Base-by-base conservation (phyloP, 176 grass and related monocot genomes). In the Aechmea fasciata region DNA sequence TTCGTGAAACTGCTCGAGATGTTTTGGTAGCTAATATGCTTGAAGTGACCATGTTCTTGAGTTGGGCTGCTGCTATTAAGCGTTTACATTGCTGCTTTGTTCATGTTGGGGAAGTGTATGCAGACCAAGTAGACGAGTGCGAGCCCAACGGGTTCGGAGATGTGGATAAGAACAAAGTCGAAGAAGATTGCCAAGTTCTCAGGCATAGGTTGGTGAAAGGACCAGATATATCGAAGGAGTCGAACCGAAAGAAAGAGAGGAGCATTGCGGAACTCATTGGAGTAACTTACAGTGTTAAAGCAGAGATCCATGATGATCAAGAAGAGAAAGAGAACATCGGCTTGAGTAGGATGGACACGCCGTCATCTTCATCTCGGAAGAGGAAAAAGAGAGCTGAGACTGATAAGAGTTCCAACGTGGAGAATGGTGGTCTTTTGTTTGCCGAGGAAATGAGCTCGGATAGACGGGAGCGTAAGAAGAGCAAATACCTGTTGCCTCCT, bases 401-500 rank as follows among this genome's bases (percentile, higher is more conserved):
- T 24, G 50, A 12, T 50, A 51, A 51, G 17, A 64, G 6, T 7
- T 74, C 48, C 22, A 22, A 28, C 22, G 55, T 22, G 5, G 55
- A 22, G 9, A 61, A 61, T 61, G 15, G 55, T 61, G 17, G 20
- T 15, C 13, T 2, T 61, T 18, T 18, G 15, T n/a, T 17, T 61
- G 17, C 10, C 15, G 17, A 61, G 5, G 51, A 67, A 13, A 12
- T 13, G 14, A 29, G 20, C 14, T 89, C 81, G 0, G 55, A 52
- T 67, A 87, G 80, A 76, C 77, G 93, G 11, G 61, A 85, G 64
- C 65, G 89, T 49, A 92, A 97, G 84, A 89, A 73, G 86, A 97
- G 93, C 75, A 92, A 81, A 68, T 97, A 97, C 64, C 73, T 97
- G 1, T 97, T 86, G 10, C 81, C 81, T 49, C 93, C 93, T 0